Base-by-base conservation (phyloP, 1,284 basidiomycete species). In the Cryptococcus maquisensis region DNA sequence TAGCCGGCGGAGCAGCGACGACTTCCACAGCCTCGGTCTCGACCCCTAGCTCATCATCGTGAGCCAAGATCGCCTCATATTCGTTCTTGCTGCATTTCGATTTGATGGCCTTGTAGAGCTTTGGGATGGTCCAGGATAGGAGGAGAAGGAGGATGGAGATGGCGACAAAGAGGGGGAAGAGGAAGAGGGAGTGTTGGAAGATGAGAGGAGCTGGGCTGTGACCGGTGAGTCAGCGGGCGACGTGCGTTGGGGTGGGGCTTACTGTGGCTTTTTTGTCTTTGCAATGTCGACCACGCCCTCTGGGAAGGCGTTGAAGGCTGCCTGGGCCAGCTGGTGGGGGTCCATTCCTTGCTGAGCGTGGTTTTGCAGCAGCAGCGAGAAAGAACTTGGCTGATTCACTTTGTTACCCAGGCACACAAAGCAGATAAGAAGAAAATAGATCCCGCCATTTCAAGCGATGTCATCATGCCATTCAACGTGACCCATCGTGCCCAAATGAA, bases 101-200 rank as follows among this genome's bases (percentile, higher is more conserved):
- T 36, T 40, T 44, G 35, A 63, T 46, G 8, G 46, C 53, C 39
- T 55, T 55, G 55, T 62, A 64, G 13, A 66, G 21, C 42, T 56
- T 56, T 3, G 68, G 68, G 20, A 72, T 28, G n/a, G 62, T 44
- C 37, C 63, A 62, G 10, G 61, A 66, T 39, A 67, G 56, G 37
- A 66, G 56, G 41, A 69, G 69, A 37, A 66, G 50, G 36, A 59
- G 18, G 8, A 68, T 44, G 3, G 74, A 76, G 26, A 65, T 37
- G 32, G 58, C 45, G 12, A 68, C 70, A 39, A 73, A 55, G 37
- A 72, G 53, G 13, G 75, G 75, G 4, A 76, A 64, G 47, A 74
- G 60, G 49, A 71, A 71, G 16, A 77, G 66, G 20, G 65, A 69
- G 49, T 75, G 67, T 13, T 50, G 48, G 10, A 72, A 46, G 35